phyloP scores from a whole-genome alignment of 148 eudicot genomes.

The Silene latifolia region DNA sequence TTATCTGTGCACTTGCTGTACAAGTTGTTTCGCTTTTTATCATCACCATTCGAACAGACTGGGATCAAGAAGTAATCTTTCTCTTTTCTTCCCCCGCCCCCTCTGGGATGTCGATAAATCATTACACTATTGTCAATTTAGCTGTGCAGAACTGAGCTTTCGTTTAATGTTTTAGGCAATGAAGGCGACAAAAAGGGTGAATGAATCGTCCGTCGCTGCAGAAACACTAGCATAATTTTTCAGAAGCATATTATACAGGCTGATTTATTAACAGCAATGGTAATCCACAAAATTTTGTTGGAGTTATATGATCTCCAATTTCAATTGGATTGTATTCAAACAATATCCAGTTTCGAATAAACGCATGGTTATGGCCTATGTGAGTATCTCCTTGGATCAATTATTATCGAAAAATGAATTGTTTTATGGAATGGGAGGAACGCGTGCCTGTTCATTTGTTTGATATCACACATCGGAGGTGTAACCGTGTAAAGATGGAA shows the following conservation, averaged over 20 bases:
- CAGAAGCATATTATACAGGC: not conserved
- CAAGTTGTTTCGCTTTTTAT: slow-evolving; percentile 55
- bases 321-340: too few relatives aligned
- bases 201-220: slow-evolving; percentile 35
- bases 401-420: too few relatives aligned
- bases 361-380: too few relatives aligned
- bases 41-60: slow-evolving; percentile 50
- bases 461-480: too few relatives aligned
- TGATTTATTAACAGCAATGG: not conserved
- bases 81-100: not conserved
- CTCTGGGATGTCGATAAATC: too few relatives aligned
- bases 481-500: too few relatives aligned
- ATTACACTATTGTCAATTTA: too few relatives aligned
- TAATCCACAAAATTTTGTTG: not conserved
- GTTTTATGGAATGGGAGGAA: too few relatives aligned
- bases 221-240: slow-evolving; percentile 38
- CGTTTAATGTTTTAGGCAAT: slow-evolving; percentile 39
- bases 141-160: not conserved
- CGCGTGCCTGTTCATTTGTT: too few relatives aligned
- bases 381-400: too few relatives aligned
- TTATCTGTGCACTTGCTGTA: slow-evolving; percentile 59
- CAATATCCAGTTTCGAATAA: too few relatives aligned
- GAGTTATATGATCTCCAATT: not conserved
- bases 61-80: slow-evolving; percentile 57
- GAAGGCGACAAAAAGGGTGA: slow-evolving; percentile 53